Evolutionary conservation across 176 grass and related monocot genomes (phyloP).

Genomic region (Zoysia japonica): DNA sequence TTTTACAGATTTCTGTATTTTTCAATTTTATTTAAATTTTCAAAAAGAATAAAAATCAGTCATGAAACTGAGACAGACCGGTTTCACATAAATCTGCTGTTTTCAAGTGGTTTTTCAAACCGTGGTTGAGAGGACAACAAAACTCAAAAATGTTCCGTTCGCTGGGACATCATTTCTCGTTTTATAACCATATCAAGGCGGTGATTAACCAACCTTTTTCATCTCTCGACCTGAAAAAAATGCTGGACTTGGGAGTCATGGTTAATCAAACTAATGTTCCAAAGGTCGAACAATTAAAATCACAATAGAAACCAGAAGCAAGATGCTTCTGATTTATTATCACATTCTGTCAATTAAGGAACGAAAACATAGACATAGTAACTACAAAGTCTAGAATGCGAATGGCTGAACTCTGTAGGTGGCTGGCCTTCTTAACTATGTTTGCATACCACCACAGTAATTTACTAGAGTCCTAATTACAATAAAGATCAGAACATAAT

Average conservation of each 20-base stretch:
- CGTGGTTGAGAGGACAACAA: not conserved
- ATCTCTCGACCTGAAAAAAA: not conserved
- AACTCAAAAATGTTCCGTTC: not conserved
- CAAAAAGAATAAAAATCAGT: too few relatives aligned
- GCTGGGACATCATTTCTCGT: not conserved
- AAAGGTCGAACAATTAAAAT: not conserved
- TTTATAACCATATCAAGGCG: not conserved
- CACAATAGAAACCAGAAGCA: slow-evolving; percentile 4
- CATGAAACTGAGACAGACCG: too few relatives aligned
- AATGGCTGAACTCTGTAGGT: slow-evolving; percentile 22
- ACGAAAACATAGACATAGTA: not conserved
- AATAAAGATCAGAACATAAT: slow-evolving; percentile 29
- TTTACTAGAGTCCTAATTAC: slow-evolving; percentile 41
- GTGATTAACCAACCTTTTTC: not conserved
- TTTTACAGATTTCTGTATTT: too few relatives aligned
- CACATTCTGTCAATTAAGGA: not conserved
- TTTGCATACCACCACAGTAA: slow-evolving; percentile 46
- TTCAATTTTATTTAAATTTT: too few relatives aligned
- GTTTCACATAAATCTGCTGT: too few relatives aligned
- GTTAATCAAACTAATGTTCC: not conserved
- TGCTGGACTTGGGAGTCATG: not conserved
- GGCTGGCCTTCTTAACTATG: slow-evolving; percentile 46
- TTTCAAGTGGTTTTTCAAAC: too few relatives aligned
- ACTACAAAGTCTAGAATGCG: slow-evolving; percentile 13
- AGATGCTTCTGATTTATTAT: not conserved